A percentile compares a stretch with the other conserved stretches of the same genome.
phyloP scores from a whole-genome alignment of 176 grass and related monocot species.

The Musa acuminata region DNA sequence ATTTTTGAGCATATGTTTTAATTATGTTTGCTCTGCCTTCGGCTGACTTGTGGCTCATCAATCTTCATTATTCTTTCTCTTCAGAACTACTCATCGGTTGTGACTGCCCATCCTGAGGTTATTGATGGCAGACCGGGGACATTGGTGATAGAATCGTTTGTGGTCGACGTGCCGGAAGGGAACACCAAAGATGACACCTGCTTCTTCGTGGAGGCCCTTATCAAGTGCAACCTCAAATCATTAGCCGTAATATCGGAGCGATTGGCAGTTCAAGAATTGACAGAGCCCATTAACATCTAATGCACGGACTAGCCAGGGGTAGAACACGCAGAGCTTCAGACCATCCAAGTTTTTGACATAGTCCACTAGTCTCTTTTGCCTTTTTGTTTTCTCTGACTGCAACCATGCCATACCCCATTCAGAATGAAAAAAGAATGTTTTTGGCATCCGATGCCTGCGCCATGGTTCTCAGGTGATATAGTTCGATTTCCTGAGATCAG shows the following conservation, averaged over 20 bases:
- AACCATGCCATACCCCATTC: too few species aligned
- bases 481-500: neutral
- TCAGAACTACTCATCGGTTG: constrained; percentile 91
- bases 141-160: constrained; percentile 79
- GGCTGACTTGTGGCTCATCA: constrained; percentile 18
- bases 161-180: constrained; percentile 77
- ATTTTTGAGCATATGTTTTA: neutral
- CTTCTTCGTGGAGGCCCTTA: constrained; percentile 75
- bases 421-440: too few species aligned
- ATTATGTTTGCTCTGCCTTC: neutral
- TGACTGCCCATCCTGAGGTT: constrained; percentile 82
- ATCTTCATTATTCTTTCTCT: constrained; percentile 16
- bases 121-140: constrained; percentile 68
- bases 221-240: constrained; percentile 98
- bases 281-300: constrained; percentile 47
- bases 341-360: neutral
- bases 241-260: constrained; percentile 73
- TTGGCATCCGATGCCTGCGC: neutral
- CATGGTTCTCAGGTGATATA: neutral
- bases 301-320: neutral
- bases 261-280: constrained; percentile 48
- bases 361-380: neutral
- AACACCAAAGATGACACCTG: constrained; percentile 92
- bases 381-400: too few species aligned
- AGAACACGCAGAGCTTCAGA: neutral